Evolutionary conservation across 768 basidiomycete genomes (phyloP).

Genomic region (Lactarius vividus): DNA sequence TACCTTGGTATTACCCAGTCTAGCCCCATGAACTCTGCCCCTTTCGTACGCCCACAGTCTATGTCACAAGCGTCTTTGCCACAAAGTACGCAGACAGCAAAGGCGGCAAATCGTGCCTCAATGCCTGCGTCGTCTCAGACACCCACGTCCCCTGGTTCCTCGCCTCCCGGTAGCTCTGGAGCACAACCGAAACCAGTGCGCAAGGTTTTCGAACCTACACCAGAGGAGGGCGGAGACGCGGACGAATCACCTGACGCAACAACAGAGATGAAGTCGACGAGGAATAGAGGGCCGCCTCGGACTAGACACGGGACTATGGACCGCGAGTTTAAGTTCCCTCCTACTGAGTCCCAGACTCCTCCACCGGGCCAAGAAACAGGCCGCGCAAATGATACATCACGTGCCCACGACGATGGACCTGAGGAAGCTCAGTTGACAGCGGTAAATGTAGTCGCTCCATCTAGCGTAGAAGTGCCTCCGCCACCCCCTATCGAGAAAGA

Average conservation of each 20-base stretch:
- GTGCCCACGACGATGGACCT: neutral
- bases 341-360: neutral
- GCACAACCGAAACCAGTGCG: conserved; percentile 17
- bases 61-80: conserved; percentile 68
- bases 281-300: conserved; percentile 27
- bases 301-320: conserved; percentile 72
- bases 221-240: conserved; percentile 46
- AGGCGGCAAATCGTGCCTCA: conserved; percentile 56
- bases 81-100: conserved; percentile 33
- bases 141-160: conserved; percentile 39
- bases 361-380: neutral
- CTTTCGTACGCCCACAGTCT: conserved; percentile 61
- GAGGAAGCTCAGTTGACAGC: conserved; percentile 18
- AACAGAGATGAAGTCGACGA: conserved; percentile 30
- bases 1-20: conserved; percentile 72
- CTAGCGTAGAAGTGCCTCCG: conserved; percentile 72
- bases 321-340: conserved; percentile 69
- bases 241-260: conserved; percentile 31
- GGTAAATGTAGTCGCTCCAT: conserved; percentile 44
- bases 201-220: conserved; percentile 47
- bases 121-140: conserved; percentile 59
- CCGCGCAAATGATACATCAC: neutral
- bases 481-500: conserved; percentile 81
- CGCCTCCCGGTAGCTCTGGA: conserved; percentile 38
- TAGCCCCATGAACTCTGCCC: conserved; percentile 39